A percentile compares a stretch with the other conserved stretches of the same genome.
Evolutionary conservation across 805 yeast species (phyloP).

Genomic region (Teunomyces atbi): DNA sequence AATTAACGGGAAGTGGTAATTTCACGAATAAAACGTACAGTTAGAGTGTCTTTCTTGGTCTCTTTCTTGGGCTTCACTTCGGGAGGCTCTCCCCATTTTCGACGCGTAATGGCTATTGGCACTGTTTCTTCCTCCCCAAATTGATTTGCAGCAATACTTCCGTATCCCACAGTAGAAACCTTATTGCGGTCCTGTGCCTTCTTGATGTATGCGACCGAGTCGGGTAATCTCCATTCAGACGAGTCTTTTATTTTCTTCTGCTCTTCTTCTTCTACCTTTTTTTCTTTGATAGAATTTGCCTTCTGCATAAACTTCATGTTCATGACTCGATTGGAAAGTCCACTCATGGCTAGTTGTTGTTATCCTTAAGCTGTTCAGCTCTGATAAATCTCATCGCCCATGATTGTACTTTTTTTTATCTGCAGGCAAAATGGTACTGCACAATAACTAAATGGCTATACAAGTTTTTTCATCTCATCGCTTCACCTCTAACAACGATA

Average conservation of each 20-base stretch:
- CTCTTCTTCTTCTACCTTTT: conserved; percentile 30
- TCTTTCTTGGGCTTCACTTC: conserved; percentile 9
- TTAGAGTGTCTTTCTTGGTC: conserved; percentile 6
- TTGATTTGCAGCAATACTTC: conserved; percentile 27
- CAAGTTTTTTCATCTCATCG: conserved; percentile 9
- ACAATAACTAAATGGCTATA: neutral
- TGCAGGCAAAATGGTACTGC: neutral
- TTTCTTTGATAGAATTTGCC: conserved; percentile 37
- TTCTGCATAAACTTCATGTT: conserved; percentile 70
- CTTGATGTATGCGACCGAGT: conserved; percentile 23
- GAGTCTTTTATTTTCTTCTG: conserved; percentile 43
- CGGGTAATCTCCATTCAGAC: conserved; percentile 53
- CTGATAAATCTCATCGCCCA: neutral
- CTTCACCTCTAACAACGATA: neutral
- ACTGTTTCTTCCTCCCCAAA: conserved; percentile 13
- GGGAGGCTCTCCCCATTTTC: conserved; percentile 17
- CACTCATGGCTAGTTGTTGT: conserved; percentile 20
- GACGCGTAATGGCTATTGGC: conserved; percentile 10
- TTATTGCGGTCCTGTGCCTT: conserved; percentile 20
- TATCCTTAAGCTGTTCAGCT: neutral
- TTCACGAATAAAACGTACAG: neutral
- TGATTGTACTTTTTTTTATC: neutral
- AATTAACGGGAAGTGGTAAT: neutral
- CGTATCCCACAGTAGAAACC: conserved; percentile 40
- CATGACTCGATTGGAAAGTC: conserved; percentile 65